These are phyloP conservation scores for Ophiocordyceps camponoti-saundersi DNA, from an alignment of 2,329 filamentous ascomycete species.

Conservation along the genomic window DNA sequence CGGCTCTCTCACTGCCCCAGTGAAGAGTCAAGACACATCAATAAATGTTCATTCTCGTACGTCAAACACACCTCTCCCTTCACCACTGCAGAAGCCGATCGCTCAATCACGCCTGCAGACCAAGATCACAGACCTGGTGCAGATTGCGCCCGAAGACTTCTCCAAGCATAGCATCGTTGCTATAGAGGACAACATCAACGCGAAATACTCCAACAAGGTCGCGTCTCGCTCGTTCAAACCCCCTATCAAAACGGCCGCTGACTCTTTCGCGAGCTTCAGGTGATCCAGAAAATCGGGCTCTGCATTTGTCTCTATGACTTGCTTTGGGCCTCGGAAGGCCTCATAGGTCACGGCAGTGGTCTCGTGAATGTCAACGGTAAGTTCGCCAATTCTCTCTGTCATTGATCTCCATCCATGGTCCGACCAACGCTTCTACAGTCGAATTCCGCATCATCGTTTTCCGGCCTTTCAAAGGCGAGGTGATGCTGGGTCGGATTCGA, in stretches of 20 bases:
- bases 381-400: neutral
- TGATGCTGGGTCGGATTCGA: slow-evolving; percentile 71
- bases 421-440: slow-evolving; percentile 30
- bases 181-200: slow-evolving; percentile 92
- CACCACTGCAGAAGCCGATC: neutral
- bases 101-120: slow-evolving; percentile 36
- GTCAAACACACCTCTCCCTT: neutral
- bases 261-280: slow-evolving; percentile 22
- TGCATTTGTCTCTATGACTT: slow-evolving; percentile 91
- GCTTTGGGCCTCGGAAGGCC: slow-evolving; percentile 72
- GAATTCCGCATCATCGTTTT: slow-evolving; percentile 91
- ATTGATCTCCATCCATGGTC: too few species aligned
- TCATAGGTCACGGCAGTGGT: slow-evolving; percentile 85
- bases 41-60: slow-evolving; percentile 3
- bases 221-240: neutral
- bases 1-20: neutral
- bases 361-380: slow-evolving; percentile 84
- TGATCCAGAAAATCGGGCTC: slow-evolving; percentile 85
- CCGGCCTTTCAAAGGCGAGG: slow-evolving; percentile 87
- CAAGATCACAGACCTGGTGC: slow-evolving; percentile 84
- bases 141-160: slow-evolving; percentile 81
- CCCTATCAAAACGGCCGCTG: neutral
- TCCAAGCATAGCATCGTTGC: slow-evolving; percentile 65
- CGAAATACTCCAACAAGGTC: slow-evolving; percentile 89
- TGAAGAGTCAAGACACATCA: neutral